Percentiles rank a stretch among this genome's conserved stretches.
phyloP scores from a whole-genome alignment of 2,329 filamentous ascomycete species.

The Delphinella strobiligena region DNA sequence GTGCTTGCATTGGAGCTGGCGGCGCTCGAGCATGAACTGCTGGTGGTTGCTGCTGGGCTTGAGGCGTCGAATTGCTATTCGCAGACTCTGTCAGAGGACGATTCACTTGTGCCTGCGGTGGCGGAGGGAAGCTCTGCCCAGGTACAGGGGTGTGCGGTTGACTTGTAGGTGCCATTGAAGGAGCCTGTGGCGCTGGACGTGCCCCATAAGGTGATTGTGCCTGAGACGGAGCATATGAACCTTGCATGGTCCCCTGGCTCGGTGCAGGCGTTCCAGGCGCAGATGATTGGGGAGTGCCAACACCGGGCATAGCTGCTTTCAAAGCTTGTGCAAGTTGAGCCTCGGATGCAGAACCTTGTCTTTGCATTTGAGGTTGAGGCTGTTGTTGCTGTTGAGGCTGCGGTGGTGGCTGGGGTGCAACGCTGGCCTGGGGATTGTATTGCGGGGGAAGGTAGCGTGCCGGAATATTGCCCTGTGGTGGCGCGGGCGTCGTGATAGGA shows the following conservation, averaged over 20 bases:
- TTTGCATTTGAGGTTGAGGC: background rate
- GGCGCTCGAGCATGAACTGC: constrained; percentile 4
- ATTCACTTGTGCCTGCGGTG: no score
- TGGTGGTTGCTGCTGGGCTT: constrained; percentile 1
- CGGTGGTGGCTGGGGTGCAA: constrained; percentile 1
- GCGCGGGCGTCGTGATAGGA: background rate
- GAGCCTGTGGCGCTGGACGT: background rate
- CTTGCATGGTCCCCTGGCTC: background rate
- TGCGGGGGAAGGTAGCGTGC: background rate
- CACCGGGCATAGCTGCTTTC: background rate
- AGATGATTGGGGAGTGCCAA: background rate
- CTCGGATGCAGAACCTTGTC: background rate
- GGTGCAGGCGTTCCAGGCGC: background rate
- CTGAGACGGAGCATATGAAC: background rate
- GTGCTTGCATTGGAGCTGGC: constrained; percentile 1
- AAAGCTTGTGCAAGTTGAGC: background rate
- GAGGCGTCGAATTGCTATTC: no score
- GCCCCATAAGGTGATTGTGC: background rate
- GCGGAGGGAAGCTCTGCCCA: no score
- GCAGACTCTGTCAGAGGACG: no score
- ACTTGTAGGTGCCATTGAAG: background rate
- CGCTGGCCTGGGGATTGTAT: constrained; percentile 1
- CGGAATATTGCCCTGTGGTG: background rate
- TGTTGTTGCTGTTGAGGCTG: background rate
- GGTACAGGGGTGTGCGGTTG: background rate